Evolutionary conservation across 1,284 basidiomycete species (phyloP).

Genomic region (Rhodotorula sp.): DNA sequence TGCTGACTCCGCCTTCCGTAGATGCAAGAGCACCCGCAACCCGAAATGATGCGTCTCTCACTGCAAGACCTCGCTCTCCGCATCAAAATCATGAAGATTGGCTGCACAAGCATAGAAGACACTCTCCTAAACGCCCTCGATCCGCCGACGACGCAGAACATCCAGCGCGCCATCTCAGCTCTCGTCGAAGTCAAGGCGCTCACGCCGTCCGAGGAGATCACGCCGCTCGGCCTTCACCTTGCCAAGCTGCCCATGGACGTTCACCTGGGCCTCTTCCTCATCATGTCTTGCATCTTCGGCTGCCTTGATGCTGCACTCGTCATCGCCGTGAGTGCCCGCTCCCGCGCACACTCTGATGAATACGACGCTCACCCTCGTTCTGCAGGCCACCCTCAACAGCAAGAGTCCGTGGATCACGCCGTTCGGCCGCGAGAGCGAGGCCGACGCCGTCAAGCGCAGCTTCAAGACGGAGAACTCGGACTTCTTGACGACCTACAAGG

Average conservation of each 20-base stretch:
- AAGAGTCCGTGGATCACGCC: conserved; percentile 92
- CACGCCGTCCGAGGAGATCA: conserved; percentile 85
- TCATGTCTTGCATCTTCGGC: conserved; percentile 79
- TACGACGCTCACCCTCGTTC: conserved; percentile 7
- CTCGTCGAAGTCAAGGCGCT: conserved; percentile 89
- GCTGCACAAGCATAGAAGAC: conserved; percentile 77
- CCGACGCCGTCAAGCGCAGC: conserved; percentile 74
- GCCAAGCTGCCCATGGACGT: conserved; percentile 95
- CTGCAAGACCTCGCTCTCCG: conserved; percentile 90
- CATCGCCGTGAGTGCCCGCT: conserved; percentile 59
- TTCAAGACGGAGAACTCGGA: conserved; percentile 92
- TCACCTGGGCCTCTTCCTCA: conserved; percentile 90
- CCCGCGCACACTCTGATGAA: not conserved
- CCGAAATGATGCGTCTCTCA: conserved; percentile 93
- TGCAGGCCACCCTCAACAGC: conserved; percentile 74
- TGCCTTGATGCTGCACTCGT: conserved; percentile 95
- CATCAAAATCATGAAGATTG: conserved; percentile 95
- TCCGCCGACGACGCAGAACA: conserved; percentile 80
- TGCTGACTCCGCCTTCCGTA: conserved; percentile 47
- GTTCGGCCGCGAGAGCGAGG: conserved; percentile 82
- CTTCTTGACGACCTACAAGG: conserved; percentile 89
- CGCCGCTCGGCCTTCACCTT: conserved; percentile 85
- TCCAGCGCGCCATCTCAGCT: conserved; percentile 85
- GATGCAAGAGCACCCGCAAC: conserved; percentile 88
- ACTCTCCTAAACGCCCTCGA: conserved; percentile 85